Evolutionary conservation across 1,284 basidiomycete species (phyloP).

Genomic region (Cryptococcus jaspeensis): DNA sequence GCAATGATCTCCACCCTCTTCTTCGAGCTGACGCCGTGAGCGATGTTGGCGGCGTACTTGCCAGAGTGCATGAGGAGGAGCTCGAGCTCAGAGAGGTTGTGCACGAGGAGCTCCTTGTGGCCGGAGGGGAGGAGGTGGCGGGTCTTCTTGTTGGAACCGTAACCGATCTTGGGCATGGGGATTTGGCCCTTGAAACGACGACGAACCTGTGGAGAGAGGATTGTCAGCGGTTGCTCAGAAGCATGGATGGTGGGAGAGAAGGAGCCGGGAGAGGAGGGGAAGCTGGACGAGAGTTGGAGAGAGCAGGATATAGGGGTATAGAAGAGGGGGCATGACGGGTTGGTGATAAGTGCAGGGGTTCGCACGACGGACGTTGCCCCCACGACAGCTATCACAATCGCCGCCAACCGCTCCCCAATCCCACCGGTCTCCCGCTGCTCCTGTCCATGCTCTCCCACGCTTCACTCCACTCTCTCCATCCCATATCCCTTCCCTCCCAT

Average conservation of each 20-base stretch:
- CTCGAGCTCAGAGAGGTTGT: slow-evolving; percentile 87
- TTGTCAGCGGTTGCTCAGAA: neutral
- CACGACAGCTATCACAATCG: too few species aligned
- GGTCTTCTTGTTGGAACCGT: slow-evolving; percentile 65
- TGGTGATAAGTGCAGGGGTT: too few species aligned
- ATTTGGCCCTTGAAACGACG: slow-evolving; percentile 94
- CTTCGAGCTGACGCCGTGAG: slow-evolving; percentile 94
- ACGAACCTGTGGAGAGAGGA: slow-evolving; percentile 53
- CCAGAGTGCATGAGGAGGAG: slow-evolving; percentile 98
- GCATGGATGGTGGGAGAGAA: neutral
- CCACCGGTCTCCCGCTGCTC: neutral
- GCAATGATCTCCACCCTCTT: slow-evolving; percentile 90
- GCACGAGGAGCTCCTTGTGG: slow-evolving; percentile 89
- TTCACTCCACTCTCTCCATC: neutral
- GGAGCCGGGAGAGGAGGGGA: neutral
- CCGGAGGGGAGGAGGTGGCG: slow-evolving; percentile 92
- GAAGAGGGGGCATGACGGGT: too few species aligned
- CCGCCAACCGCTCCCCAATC: neutral
- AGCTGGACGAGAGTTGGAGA: too few species aligned
- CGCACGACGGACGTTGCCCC: too few species aligned
- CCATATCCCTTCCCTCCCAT: neutral
- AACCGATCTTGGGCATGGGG: slow-evolving; percentile 82
- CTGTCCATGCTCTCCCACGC: neutral
- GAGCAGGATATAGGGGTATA: too few species aligned
- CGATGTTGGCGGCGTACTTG: slow-evolving; percentile 93